These are phyloP conservation scores for Prunus salicina DNA, from an alignment of 306 rosid species.

Conservation along the genomic window DNA sequence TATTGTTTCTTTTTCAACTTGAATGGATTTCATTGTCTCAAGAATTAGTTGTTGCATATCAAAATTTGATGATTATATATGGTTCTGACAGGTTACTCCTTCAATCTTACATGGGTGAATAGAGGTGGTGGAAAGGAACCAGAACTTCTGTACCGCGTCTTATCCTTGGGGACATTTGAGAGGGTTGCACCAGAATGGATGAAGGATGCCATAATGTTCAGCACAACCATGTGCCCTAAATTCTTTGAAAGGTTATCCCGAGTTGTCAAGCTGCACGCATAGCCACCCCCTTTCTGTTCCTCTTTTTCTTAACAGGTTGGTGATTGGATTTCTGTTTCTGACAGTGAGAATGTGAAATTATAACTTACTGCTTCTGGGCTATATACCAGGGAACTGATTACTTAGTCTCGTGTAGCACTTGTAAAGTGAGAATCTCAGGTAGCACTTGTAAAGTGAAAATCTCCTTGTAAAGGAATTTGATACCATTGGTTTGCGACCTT, in stretches of 20 bases:
- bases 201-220: constrained; percentile 80
- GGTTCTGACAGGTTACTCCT: constrained; percentile 63
- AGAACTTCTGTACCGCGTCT: constrained; percentile 55
- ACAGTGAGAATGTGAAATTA: no score
- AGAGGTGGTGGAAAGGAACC: constrained; percentile 46
- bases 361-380: no score
- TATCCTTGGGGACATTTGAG: constrained; percentile 78
- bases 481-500: no score
- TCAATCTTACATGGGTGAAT: constrained; percentile 67
- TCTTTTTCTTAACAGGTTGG: not conserved
- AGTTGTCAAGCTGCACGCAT: constrained; percentile 50
- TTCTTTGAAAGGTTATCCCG: constrained; percentile 70
- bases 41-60: not conserved
- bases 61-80: constrained; percentile 14
- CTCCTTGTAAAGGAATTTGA: no score
- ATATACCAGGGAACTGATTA: no score
- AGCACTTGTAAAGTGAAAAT: not conserved
- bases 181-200: constrained; percentile 94
- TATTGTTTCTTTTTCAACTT: not conserved
- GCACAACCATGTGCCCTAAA: constrained; percentile 71
- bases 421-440: not conserved
- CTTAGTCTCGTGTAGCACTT: no score
- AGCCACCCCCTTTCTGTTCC: not conserved
- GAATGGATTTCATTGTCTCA: not conserved
- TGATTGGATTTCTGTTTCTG: not conserved